A percentile compares a stretch with the other conserved stretches of the same genome.
Evolutionary conservation across 2,329 filamentous ascomycete genomes (phyloP).

Genomic region (Cladophialophora yegresii): DNA sequence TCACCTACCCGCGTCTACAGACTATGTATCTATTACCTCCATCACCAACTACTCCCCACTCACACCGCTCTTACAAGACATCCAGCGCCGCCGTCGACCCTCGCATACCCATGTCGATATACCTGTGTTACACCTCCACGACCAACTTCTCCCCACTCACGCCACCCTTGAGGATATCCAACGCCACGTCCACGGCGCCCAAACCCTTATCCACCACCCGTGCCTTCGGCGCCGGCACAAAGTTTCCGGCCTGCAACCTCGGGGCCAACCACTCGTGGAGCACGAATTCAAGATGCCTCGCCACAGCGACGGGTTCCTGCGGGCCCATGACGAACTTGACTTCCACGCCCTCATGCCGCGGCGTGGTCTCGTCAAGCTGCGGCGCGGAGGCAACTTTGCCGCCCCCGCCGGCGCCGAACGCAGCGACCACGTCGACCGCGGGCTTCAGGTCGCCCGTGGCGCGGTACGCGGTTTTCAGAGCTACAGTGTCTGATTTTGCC

Average conservation of each 20-base stretch:
- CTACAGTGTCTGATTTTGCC: constrained; percentile 34
- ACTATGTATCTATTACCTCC: no score
- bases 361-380: constrained; percentile 13
- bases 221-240: constrained; percentile 7
- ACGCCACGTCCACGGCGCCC: constrained; percentile 6
- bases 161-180: constrained; percentile 20
- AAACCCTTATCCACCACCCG: constrained; percentile 8
- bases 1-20: no score
- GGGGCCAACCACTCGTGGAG: constrained; percentile 18
- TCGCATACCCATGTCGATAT: not conserved
- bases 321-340: constrained; percentile 19
- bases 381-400: constrained; percentile 31
- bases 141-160: constrained; percentile 22
- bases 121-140: constrained; percentile 18
- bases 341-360: constrained; percentile 32
- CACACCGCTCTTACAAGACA: constrained; percentile 17
- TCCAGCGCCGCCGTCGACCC: constrained; percentile 17
- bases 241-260: constrained; percentile 11
- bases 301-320: not conserved
- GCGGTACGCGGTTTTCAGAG: constrained; percentile 16
- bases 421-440: constrained; percentile 37
- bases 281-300: constrained; percentile 3
- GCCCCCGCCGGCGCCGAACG: constrained; percentile 23
- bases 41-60: constrained; percentile 14
- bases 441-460: constrained; percentile 47